Evolutionary conservation across 129 eudicot species (phyloP).

Genomic region (Dittrichia graveolens): DNA sequence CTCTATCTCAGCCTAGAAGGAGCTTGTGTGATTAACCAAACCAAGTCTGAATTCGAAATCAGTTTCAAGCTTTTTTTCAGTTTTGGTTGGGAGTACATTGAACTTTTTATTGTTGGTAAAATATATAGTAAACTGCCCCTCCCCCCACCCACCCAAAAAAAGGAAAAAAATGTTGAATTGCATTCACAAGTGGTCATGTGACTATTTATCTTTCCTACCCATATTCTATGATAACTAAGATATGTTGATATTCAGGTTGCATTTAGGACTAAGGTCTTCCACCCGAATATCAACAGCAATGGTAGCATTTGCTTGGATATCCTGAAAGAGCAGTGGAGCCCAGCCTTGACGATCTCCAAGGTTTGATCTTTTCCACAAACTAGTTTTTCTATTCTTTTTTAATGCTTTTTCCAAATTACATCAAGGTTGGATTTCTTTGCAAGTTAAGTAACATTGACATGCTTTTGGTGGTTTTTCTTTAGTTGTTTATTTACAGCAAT

Average conservation of each 20-base stretch:
- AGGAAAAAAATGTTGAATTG: too few species aligned
- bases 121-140: too few species aligned
- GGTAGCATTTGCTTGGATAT: conserved; percentile 47
- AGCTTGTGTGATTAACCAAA: too few species aligned
- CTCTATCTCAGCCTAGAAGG: too few species aligned
- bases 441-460: too few species aligned
- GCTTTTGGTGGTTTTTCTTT: not conserved
- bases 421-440: not conserved
- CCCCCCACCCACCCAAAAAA: too few species aligned
- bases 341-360: conserved; percentile 48
- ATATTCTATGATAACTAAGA: not conserved
- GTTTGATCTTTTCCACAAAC: conserved; percentile 18
- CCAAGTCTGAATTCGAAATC: too few species aligned
- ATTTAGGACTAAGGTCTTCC: conserved; percentile 48
- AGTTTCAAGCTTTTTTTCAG: too few species aligned
- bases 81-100: too few species aligned
- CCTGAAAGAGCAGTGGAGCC: conserved; percentile 49
- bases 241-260: conserved; percentile 38
- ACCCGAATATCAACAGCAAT: conserved; percentile 48
- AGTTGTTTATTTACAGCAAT: not conserved
- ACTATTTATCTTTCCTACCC: not conserved
- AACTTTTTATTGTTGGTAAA: too few species aligned
- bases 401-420: not conserved
- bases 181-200: not conserved
- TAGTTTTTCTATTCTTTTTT: not conserved